Conservation (phyloP, 495 filamentous ascomycete genomes). For the Bathelium albidoporum region DNA sequence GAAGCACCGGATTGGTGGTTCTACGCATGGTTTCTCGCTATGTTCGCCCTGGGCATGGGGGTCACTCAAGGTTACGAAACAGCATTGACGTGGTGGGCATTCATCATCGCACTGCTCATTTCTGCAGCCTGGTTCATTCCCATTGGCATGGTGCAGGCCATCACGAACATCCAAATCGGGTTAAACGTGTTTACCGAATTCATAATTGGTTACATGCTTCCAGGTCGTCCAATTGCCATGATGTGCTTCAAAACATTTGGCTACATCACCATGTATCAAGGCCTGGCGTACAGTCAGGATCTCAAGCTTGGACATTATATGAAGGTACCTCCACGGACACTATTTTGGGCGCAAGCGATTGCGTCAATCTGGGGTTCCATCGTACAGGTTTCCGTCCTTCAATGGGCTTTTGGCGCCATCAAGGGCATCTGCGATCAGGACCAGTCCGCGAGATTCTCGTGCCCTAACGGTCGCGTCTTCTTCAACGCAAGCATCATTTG, state of each 20-base stretch:
- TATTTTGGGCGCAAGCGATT: constrained; percentile 71
- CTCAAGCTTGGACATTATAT: constrained; percentile 88
- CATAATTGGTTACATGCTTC: constrained; percentile 66
- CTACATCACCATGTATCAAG: constrained; percentile 58
- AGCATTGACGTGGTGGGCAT: constrained; percentile 33
- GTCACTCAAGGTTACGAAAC: constrained; percentile 44
- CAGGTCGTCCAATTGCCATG: constrained; percentile 72
- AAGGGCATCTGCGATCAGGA: constrained; percentile 64
- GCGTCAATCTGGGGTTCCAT: constrained; percentile 51
- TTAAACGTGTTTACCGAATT: constrained; percentile 41
- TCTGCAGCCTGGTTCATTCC: constrained; percentile 18
- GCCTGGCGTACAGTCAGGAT: constrained; percentile 79
- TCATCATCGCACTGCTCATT: constrained; percentile 17
- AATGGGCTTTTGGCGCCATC: constrained; percentile 80
- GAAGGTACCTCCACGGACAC: constrained; percentile 76
- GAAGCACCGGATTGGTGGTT: constrained; percentile 59
- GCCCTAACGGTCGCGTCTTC: constrained; percentile 77
- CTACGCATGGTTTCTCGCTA: constrained; percentile 34
- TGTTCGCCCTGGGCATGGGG: constrained; percentile 43
- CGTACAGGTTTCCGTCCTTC: constrained; percentile 72
- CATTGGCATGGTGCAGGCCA: constrained; percentile 24
- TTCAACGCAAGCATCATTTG: constrained; percentile 86
- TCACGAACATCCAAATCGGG: constrained; percentile 24
- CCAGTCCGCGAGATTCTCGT: constrained; percentile 77
- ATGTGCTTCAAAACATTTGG: constrained; percentile 87